Evolutionary conservation across 2,329 filamentous ascomycete genomes (phyloP).

Genomic region (Ascochyta rabiei): DNA sequence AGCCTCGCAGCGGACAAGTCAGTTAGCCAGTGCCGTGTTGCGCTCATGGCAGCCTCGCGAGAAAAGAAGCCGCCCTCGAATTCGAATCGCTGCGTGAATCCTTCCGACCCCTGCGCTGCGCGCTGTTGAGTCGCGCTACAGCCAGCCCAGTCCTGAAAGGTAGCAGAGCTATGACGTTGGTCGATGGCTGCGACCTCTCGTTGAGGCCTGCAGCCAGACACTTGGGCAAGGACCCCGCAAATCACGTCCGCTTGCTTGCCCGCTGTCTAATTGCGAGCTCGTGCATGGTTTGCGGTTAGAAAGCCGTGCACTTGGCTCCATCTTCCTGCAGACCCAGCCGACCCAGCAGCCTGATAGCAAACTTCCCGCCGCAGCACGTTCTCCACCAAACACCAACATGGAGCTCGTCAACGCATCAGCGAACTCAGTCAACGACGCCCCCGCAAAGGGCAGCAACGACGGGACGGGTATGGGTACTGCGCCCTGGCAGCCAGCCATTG

Average conservation of each 20-base stretch:
- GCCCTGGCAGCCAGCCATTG: slow-evolving; percentile 6
- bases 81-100: slow-evolving; percentile 30
- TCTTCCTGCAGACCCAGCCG: slow-evolving; percentile 19
- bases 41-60: slow-evolving; percentile 3
- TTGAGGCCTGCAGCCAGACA: slow-evolving; percentile 40
- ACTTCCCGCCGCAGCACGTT: slow-evolving; percentile 17
- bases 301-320: slow-evolving; percentile 14
- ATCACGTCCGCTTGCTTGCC: slow-evolving; percentile 24
- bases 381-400: slow-evolving; percentile 32
- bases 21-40: neutral
- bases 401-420: slow-evolving; percentile 53
- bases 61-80: slow-evolving; percentile 6
- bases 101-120: slow-evolving; percentile 17
- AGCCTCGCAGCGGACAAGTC: slow-evolving; percentile 7
- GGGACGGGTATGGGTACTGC: slow-evolving; percentile 66
- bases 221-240: slow-evolving; percentile 41
- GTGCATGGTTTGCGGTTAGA: slow-evolving; percentile 17
- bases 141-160: slow-evolving; percentile 16
- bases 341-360: slow-evolving; percentile 24
- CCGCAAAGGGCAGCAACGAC: slow-evolving; percentile 65
- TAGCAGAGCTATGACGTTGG: slow-evolving; percentile 42
- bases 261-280: slow-evolving; percentile 15
- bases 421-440: slow-evolving; percentile 54
- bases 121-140: slow-evolving; percentile 29
- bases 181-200: slow-evolving; percentile 36